These are phyloP conservation scores for Pinus taeda DNA, from an alignment of 75 land plant species.

Conservation along the genomic window DNA sequence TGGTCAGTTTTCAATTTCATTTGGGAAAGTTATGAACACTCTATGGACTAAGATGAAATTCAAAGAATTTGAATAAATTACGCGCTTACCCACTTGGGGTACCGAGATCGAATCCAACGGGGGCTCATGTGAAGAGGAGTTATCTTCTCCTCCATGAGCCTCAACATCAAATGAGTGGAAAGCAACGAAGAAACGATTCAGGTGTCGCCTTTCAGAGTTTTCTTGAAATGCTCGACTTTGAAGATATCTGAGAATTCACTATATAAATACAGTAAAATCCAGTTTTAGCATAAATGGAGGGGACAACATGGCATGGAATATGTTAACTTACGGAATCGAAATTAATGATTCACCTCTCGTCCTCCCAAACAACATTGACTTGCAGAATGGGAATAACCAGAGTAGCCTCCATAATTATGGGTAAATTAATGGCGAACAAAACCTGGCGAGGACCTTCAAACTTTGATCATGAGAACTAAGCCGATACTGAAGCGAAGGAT, in stretches of 20 bases:
- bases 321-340: not conserved
- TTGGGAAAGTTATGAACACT: not conserved
- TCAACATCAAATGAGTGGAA: constrained; percentile 59
- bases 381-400: constrained; percentile 82
- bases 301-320: too few species aligned
- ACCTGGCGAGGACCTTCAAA: too few species aligned
- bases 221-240: constrained; percentile 71
- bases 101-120: constrained; percentile 64
- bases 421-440: too few species aligned
- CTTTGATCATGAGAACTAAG: too few species aligned
- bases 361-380: constrained; percentile 78
- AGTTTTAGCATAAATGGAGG: too few species aligned
- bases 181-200: constrained; percentile 68
- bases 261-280: too few species aligned
- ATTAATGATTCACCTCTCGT: constrained; percentile 22
- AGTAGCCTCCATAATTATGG: constrained; percentile 25
- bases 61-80: not conserved
- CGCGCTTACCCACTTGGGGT: constrained; percentile 39
- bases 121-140: constrained; percentile 64
- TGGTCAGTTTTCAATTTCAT: not conserved
- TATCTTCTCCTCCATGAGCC: constrained; percentile 48
- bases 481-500: too few species aligned
- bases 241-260: constrained; percentile 86
- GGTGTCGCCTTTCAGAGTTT: constrained; percentile 55
- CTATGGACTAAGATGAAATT: not conserved